A percentile compares a stretch with the other conserved stretches of the same genome.
These are phyloP conservation scores for Penstemon davidsonii DNA, from an alignment of 257 asterid genomes.

Conservation along the genomic window DNA sequence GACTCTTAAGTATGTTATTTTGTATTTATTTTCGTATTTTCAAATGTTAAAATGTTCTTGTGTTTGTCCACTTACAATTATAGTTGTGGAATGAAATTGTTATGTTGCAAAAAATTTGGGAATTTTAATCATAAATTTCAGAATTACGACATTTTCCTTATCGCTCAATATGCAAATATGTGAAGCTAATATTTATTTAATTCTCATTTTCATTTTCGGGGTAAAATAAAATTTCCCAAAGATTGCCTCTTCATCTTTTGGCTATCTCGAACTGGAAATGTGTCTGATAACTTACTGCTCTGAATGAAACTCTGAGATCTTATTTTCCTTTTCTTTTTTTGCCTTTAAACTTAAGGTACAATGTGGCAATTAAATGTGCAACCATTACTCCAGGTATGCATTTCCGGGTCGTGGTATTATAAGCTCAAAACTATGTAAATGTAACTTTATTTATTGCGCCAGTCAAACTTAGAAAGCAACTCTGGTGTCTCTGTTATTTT, in stretches of 20 bases:
- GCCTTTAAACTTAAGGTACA: conserved; percentile 53
- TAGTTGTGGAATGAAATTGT: neutral
- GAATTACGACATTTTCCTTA: conserved; percentile 5
- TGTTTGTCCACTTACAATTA: too few relatives aligned
- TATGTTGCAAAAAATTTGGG: neutral
- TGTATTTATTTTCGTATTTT: conserved; percentile 7
- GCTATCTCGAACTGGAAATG: neutral
- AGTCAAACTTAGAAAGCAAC: too few relatives aligned
- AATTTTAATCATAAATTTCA: neutral
- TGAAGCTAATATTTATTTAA: neutral
- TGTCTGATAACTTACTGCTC: neutral
- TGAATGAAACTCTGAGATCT: conserved; percentile 21
- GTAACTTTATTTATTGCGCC: neutral
- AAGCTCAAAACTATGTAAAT: conserved; percentile 1
- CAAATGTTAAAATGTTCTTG: neutral
- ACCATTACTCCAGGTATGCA: conserved; percentile 79
- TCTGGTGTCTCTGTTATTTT: conserved; percentile 11
- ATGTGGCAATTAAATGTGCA: conserved; percentile 86
- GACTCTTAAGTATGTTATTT: conserved; percentile 56
- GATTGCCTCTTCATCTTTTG: neutral
- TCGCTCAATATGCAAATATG: neutral
- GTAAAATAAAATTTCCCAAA: neutral
- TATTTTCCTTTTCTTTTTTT: conserved; percentile 7
- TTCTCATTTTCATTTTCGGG: neutral
- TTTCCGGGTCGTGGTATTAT: conserved; percentile 20